phyloP scores from a whole-genome alignment of 2,329 filamentous ascomycete genomes.

The Pestalotiopsis fici region DNA sequence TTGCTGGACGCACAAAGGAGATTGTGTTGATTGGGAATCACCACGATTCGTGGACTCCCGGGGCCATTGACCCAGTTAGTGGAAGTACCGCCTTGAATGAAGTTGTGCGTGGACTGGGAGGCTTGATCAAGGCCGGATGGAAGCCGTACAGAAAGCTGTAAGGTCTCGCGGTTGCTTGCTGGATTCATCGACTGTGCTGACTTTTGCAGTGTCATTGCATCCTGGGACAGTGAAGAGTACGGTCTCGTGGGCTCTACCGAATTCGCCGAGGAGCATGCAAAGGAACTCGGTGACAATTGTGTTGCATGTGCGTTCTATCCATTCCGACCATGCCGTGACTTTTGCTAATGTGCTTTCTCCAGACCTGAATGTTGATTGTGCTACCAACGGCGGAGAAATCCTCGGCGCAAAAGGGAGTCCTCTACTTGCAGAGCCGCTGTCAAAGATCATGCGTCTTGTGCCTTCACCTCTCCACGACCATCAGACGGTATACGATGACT shows the following conservation, averaged over 20 bases:
- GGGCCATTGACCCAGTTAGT: conserved; percentile 71
- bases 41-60: conserved; percentile 74
- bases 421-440: conserved; percentile 59
- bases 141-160: conserved; percentile 47
- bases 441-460: conserved; percentile 50
- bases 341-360: conserved; percentile 21
- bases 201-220: conserved; percentile 66
- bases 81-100: conserved; percentile 71
- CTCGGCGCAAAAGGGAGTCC: conserved; percentile 59
- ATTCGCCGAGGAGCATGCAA: conserved; percentile 73
- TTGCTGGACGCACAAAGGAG: conserved; percentile 70
- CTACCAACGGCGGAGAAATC: conserved; percentile 59
- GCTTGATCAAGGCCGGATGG: conserved; percentile 67
- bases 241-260: conserved; percentile 72
- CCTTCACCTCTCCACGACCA: conserved; percentile 50
- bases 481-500: conserved; percentile 40
- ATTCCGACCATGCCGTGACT: not conserved
- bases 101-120: conserved; percentile 65
- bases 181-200: conserved; percentile 70
- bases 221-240: conserved; percentile 65
- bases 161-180: conserved; percentile 50
- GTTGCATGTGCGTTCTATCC: conserved; percentile 52
- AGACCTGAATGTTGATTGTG: conserved; percentile 64
- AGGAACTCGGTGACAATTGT: conserved; percentile 64
- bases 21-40: conserved; percentile 73